These are phyloP conservation scores for Neurospora pannonica DNA, from an alignment of 495 filamentous ascomycete species.

Conservation along the genomic window DNA sequence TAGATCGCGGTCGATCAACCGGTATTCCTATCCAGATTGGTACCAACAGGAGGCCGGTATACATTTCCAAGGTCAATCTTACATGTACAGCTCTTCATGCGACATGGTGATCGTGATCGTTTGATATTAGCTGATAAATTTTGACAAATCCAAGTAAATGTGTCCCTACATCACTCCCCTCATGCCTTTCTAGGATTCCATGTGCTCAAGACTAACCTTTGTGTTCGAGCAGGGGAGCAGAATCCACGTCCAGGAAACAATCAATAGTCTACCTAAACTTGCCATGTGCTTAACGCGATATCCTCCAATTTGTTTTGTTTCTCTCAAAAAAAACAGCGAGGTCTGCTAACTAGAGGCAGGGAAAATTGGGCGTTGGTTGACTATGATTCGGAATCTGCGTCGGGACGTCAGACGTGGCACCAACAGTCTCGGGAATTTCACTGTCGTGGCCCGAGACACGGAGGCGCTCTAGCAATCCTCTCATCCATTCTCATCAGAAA, in stretches of 20 bases:
- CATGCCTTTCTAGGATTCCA: background rate
- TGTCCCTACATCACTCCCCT: background rate
- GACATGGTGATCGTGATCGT: background rate
- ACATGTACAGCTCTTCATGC: background rate
- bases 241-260: background rate
- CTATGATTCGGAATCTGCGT: background rate
- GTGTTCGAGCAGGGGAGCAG: background rate
- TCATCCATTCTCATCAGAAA: background rate
- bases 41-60: background rate
- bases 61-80: background rate
- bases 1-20: background rate
- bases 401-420: background rate
- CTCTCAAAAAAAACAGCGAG: background rate
- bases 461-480: background rate
- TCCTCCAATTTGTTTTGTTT: background rate
- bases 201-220: background rate
- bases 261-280: background rate
- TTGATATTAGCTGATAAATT: background rate
- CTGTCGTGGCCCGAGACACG: background rate
- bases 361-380: background rate
- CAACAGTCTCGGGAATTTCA: background rate
- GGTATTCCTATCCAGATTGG: background rate
- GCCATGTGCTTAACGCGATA: background rate
- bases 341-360: background rate
- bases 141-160: background rate